phyloP scores from a whole-genome alignment of 495 filamentous ascomycete species.

The Tuber calosporum region DNA sequence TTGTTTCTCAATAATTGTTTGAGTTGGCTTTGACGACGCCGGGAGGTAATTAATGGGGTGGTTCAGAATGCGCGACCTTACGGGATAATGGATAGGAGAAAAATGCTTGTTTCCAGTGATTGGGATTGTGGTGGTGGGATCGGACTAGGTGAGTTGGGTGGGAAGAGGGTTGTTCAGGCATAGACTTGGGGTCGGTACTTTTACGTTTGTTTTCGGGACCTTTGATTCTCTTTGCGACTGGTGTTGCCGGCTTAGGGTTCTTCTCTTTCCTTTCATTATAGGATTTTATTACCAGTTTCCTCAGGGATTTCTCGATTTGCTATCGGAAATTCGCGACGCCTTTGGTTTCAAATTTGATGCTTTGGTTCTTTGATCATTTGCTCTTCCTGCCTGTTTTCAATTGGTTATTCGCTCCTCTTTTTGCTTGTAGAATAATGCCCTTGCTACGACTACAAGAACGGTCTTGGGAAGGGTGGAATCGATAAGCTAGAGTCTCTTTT shows the following conservation, averaged over 20 bases:
- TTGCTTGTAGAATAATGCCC: slow-evolving; percentile 23
- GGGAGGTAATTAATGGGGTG: neutral
- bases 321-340: slow-evolving; percentile 6
- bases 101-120: slow-evolving; percentile 4
- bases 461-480: neutral
- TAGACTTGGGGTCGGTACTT: slow-evolving; percentile 25
- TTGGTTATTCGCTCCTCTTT: slow-evolving; percentile 4
- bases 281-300: slow-evolving; percentile 24
- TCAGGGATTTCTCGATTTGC: slow-evolving; percentile 7
- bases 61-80: slow-evolving; percentile 3
- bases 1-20: neutral
- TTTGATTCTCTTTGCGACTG: slow-evolving; percentile 23
- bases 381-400: slow-evolving; percentile 1
- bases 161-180: slow-evolving; percentile 23
- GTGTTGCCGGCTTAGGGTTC: slow-evolving; percentile 25
- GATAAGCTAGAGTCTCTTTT: neutral
- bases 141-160: slow-evolving; percentile 3
- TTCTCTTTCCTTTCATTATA: slow-evolving; percentile 19
- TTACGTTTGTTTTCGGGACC: slow-evolving; percentile 11
- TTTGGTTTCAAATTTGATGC: neutral
- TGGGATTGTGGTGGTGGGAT: neutral
- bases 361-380: neutral
- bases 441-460: neutral
- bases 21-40: neutral
- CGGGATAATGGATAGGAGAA: neutral